phyloP scores from a whole-genome alignment of 1,139 yeast species.

The Casaregolazyma lundiana region DNA sequence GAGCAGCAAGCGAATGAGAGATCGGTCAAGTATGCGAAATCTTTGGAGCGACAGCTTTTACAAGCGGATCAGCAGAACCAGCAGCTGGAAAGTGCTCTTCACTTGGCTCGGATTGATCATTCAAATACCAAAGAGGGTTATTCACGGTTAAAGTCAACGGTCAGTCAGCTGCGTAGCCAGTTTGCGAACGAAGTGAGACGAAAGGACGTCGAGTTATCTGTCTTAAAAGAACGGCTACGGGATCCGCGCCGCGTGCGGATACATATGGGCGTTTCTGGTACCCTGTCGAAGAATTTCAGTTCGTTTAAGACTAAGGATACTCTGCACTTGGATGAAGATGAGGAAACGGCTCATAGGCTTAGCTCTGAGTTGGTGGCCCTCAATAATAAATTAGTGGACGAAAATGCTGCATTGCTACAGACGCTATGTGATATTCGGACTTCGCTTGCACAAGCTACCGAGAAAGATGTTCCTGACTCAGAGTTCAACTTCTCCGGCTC shows the following conservation, averaged over 20 bases:
- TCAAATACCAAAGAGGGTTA: conserved; percentile 8
- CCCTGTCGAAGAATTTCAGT: conserved; percentile 20
- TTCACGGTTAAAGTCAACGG: conserved; percentile 12
- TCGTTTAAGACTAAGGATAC: conserved; percentile 16
- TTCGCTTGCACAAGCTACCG: conserved; percentile 13
- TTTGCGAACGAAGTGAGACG: conserved; percentile 28
- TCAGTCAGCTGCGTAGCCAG: conserved; percentile 21
- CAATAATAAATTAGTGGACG: conserved; percentile 18
- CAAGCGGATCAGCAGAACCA: conserved; percentile 13
- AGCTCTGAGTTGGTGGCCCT: conserved; percentile 4
- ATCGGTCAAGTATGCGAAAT: conserved; percentile 12
- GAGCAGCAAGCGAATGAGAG: conserved; percentile 10
- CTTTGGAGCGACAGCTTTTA: conserved; percentile 18
- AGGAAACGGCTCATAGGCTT: background rate
- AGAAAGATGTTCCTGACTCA: conserved; percentile 13
- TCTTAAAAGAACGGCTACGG: conserved; percentile 23
- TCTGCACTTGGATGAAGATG: background rate
- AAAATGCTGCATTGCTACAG: conserved; percentile 21
- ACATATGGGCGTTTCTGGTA: conserved; percentile 24
- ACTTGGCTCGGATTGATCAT: conserved; percentile 12
- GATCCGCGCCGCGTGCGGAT: conserved; percentile 21
- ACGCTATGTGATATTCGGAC: conserved; percentile 17
- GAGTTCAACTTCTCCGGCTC: conserved; percentile 13
- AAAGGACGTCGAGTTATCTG: conserved; percentile 25
- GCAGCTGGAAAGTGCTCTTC: conserved; percentile 16